phyloP scores from a whole-genome alignment of 1,139 yeast genomes.

The Blastobotrys indianensis region DNA sequence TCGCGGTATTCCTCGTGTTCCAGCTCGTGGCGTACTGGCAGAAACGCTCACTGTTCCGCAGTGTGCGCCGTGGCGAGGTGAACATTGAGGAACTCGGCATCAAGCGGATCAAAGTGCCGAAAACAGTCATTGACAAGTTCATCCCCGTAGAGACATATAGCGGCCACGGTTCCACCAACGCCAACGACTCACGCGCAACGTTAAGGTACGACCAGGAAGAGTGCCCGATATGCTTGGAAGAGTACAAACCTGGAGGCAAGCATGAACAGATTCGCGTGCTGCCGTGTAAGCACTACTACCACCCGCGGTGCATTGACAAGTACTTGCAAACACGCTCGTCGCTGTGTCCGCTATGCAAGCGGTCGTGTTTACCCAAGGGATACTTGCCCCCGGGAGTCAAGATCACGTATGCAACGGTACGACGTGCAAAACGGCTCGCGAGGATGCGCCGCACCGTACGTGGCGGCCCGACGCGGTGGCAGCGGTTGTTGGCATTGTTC shows the following conservation, averaged over 20 bases:
- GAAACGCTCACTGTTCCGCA: neutral
- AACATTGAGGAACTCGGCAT: conserved; percentile 13
- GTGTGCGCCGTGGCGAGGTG: conserved; percentile 7
- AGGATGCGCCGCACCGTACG: too few species aligned
- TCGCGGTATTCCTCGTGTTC: neutral
- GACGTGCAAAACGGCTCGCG: conserved; percentile 6
- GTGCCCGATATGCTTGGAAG: conserved; percentile 12
- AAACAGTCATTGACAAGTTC: neutral
- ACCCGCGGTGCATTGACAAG: conserved; percentile 9
- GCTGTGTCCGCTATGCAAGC: conserved; percentile 13
- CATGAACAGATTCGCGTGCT: conserved; percentile 2
- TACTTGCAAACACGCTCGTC: conserved; percentile 3
- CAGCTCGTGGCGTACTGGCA: conserved; percentile 1
- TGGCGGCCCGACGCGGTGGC: too few species aligned
- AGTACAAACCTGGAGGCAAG: neutral
- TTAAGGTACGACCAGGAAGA: conserved; percentile 2
- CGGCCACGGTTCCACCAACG: too few species aligned
- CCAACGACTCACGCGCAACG: too few species aligned
- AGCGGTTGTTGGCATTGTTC: too few species aligned
- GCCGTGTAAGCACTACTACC: conserved; percentile 11
- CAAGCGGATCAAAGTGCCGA: conserved; percentile 8
- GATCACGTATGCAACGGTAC: conserved; percentile 9
- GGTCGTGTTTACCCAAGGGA: conserved; percentile 7
- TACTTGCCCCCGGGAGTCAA: conserved; percentile 11
- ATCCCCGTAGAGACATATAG: neutral